Evolutionary conservation across 1,139 yeast genomes (phyloP).

Genomic region (Debaryomycetaceae sp.): DNA sequence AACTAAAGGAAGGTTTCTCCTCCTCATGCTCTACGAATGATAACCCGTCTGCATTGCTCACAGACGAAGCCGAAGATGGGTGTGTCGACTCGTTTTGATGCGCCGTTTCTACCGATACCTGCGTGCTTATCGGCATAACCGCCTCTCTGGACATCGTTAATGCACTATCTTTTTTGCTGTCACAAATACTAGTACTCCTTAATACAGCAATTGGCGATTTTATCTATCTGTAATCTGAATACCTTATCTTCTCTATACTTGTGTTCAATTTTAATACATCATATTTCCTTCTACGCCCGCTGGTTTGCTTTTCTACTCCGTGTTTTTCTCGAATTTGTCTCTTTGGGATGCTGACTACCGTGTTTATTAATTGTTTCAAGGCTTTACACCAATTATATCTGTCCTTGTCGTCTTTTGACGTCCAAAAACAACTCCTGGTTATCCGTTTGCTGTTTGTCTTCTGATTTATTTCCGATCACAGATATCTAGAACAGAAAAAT

Average conservation of each 20-base stretch:
- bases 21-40: constrained; percentile 3
- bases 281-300: background rate
- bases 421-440: background rate
- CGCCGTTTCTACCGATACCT: background rate
- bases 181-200: background rate
- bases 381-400: background rate
- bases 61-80: background rate
- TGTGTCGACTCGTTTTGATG: background rate
- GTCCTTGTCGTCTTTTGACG: background rate
- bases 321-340: background rate
- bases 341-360: too few species aligned
- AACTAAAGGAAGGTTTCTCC: constrained; percentile 36
- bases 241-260: background rate
- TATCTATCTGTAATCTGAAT: background rate
- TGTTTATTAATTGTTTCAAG: too few species aligned
- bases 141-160: background rate
- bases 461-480: background rate
- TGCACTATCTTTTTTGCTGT: background rate
- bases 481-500: background rate
- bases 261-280: background rate
- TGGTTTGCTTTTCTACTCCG: background rate
- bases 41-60: background rate
- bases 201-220: background rate
- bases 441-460: background rate
- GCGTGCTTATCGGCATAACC: background rate